These are phyloP conservation scores for Pseudopyricularia cyperi DNA, from an alignment of 2,329 filamentous ascomycete species.

Conservation along the genomic window DNA sequence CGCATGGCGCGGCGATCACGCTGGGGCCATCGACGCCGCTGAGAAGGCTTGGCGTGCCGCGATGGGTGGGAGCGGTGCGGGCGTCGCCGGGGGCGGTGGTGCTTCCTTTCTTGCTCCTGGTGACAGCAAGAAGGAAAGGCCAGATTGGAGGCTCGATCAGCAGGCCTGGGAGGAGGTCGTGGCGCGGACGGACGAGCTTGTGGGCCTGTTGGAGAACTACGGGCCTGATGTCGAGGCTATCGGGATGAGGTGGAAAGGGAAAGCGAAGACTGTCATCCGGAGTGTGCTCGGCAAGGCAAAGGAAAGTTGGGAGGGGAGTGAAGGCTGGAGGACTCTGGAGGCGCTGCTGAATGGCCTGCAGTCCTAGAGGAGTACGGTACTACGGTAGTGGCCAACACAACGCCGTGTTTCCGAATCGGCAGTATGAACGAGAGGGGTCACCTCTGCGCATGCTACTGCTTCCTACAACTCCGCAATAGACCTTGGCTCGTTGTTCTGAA, in stretches of 20 bases:
- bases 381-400: too few relatives aligned
- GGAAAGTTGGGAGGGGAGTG: constrained; percentile 68
- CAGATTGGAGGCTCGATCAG: constrained; percentile 43
- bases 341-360: constrained; percentile 39
- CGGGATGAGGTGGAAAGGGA: constrained; percentile 74
- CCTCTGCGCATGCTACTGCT: too few relatives aligned
- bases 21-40: constrained; percentile 64
- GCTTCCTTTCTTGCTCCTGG: constrained; percentile 22
- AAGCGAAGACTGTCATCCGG: constrained; percentile 71
- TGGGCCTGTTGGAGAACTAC: constrained; percentile 72
- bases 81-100: constrained; percentile 14
- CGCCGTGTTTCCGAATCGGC: too few relatives aligned
- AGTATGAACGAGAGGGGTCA: too few relatives aligned
- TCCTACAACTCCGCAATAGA: too few relatives aligned
- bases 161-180: constrained; percentile 62
- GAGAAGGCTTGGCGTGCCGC: constrained; percentile 84
- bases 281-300: constrained; percentile 73
- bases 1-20: constrained; percentile 58
- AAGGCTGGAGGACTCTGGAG: constrained; percentile 51
- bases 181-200: constrained; percentile 65
- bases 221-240: constrained; percentile 53
- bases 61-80: constrained; percentile 33
- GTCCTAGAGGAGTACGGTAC: too few relatives aligned
- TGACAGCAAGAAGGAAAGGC: constrained; percentile 21
- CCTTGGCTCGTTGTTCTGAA: too few relatives aligned